Base-by-base conservation (phyloP, 2,329 filamentous ascomycete genomes). In the Fusarium ramigenum region DNA sequence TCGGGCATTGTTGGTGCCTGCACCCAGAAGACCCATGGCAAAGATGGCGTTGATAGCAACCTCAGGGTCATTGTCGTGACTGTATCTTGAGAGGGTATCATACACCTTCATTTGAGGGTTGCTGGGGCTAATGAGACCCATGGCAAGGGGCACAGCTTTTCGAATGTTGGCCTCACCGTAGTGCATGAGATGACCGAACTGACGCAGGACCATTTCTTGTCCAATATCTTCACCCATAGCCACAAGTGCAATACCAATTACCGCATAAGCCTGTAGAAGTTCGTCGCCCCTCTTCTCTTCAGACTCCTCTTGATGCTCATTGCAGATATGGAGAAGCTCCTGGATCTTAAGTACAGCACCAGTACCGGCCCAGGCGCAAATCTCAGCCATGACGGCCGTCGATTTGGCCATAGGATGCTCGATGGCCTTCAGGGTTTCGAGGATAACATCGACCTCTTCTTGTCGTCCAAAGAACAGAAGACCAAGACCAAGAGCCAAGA, bases 61-160 rank as follows among this genome's bases (percentile, higher is more conserved):
- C 79, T 99, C 96, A 71, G 96, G 97, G 84, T 99, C 96, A 76
- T 96, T 99, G 85, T 99, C 96, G 88, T 99, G 96, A 73, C 93
- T 97, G 88, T 99, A 99, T 80, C 96, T 89, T 58, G 96, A 99
- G 16, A 99, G 87, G 2, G 96, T 99, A 82, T 99, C 96, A 85
- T 99, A 99, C 53, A 99, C 93, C 88, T 98, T 99, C 96, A 99
- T 99, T 82, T 99, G 97, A 16, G 96, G 96, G 85, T 99, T 99
- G 85, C 95, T 98, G 18, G 97, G 94, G 84, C 94, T 97, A 80
- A 99, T 92, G 61, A 99, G 89, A 79, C 95, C 97, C 94, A 99
- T 97, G 32, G 96, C 96, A 61, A 99, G 88, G 40, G 96, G 96
- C 36, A 99, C 96, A 25, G 95, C 96, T 80, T 96, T 96, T 71